Percentiles rank a stretch among this genome's conserved stretches.
Conservation (phyloP, 768 basidiomycete genomes). For the Hortiboletus campestris region DNA sequence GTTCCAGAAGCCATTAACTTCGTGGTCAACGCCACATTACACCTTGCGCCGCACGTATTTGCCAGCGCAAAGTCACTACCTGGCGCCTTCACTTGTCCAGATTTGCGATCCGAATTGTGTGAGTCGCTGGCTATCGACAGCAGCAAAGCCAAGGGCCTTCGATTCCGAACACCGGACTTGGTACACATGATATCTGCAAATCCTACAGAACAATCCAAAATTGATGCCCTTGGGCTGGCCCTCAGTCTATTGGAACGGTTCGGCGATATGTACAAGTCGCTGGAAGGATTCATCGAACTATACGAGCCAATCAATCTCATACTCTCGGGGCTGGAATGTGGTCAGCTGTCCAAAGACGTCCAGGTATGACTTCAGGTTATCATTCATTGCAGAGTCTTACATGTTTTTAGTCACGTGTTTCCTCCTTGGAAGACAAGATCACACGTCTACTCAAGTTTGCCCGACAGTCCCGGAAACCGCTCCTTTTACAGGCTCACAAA, state of each 20-base stretch:
- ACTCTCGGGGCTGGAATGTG: conserved; percentile 50
- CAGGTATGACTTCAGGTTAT: conserved; percentile 43
- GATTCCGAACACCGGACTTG: conserved; percentile 47
- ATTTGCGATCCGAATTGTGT: conserved; percentile 56
- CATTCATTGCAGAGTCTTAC: conserved; percentile 9
- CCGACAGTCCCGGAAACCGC: conserved; percentile 67
- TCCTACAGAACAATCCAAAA: conserved; percentile 61
- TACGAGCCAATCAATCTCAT: conserved; percentile 66
- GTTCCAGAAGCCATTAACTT: conserved; percentile 92
- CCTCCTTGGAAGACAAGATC: conserved; percentile 48
- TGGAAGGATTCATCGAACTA: conserved; percentile 84
- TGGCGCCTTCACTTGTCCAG: conserved; percentile 69
- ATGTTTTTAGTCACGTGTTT: conserved; percentile 44
- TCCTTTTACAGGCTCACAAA: conserved; percentile 88
- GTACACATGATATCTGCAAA: conserved; percentile 37
- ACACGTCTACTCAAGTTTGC: conserved; percentile 71
- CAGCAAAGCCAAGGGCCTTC: conserved; percentile 41
- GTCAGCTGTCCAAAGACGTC: conserved; percentile 47
- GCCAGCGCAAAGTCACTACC: conserved; percentile 49
- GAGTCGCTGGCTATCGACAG: conserved; percentile 36
- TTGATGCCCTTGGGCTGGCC: conserved; percentile 62
- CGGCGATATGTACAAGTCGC: conserved; percentile 72
- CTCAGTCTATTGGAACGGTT: conserved; percentile 65
- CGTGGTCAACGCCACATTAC: conserved; percentile 62
- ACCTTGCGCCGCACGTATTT: conserved; percentile 68